A percentile compares a stretch with the other conserved stretches of the same genome.
Conservation (phyloP, 805 yeast genomes). For the Candida dendrica region DNA sequence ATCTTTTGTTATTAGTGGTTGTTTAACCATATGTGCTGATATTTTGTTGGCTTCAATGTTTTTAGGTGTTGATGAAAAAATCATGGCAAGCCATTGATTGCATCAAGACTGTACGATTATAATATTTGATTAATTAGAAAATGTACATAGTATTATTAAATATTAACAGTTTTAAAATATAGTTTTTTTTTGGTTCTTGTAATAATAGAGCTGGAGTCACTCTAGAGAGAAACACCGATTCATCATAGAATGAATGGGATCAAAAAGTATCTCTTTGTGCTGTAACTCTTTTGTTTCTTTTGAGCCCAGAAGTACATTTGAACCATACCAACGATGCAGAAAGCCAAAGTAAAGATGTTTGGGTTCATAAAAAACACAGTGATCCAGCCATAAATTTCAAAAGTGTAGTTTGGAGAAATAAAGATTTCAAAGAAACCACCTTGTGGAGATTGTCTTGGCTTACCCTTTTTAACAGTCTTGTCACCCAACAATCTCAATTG, state of each 20-base stretch:
- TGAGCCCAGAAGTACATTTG: constrained; percentile 94
- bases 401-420: constrained; percentile 92
- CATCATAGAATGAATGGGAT: constrained; percentile 56
- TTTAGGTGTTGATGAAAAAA: constrained; percentile 24
- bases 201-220: too few species aligned
- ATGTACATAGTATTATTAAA: too few species aligned
- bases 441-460: constrained; percentile 38
- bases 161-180: too few species aligned
- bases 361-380: constrained; percentile 63
- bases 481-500: constrained; percentile 49
- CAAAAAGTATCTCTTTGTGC: constrained; percentile 68
- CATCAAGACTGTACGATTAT: too few species aligned
- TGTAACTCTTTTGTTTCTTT: constrained; percentile 77
- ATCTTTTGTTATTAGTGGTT: constrained; percentile 47
- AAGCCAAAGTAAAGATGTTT: constrained; percentile 70
- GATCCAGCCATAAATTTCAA: constrained; percentile 76
- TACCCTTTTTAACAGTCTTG: constrained; percentile 25
- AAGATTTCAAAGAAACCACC: constrained; percentile 80
- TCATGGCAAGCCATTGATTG: constrained; percentile 15
- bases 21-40: constrained; percentile 37
- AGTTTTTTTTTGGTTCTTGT: too few species aligned
- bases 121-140: too few species aligned
- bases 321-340: constrained; percentile 58
- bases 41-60: constrained; percentile 23
- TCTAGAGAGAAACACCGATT: too few species aligned